Percentiles rank a stretch among this genome's conserved stretches.
Conservation (phyloP, 768 basidiomycete species). For the Termitomyces sp. region DNA sequence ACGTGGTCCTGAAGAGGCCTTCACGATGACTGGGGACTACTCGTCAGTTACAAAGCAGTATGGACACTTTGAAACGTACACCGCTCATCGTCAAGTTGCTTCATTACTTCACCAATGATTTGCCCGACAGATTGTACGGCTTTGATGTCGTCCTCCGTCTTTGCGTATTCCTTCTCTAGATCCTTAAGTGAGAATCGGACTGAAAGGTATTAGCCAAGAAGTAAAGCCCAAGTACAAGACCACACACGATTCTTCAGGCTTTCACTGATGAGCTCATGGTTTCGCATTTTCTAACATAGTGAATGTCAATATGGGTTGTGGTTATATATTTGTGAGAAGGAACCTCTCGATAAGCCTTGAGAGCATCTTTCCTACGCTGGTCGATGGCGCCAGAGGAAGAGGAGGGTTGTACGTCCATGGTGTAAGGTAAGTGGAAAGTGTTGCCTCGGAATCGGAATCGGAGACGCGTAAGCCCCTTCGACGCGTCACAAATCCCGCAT, state of each 20-base stretch:
- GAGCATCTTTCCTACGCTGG: constrained; percentile 66
- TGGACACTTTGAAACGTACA: constrained; percentile 50
- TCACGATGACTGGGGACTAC: constrained; percentile 78
- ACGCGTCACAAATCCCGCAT: not conserved
- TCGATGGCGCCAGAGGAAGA: constrained; percentile 64
- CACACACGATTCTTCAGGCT: constrained; percentile 85
- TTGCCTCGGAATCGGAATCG: not conserved
- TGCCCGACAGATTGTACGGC: constrained; percentile 98
- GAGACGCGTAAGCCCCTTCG: constrained; percentile 36
- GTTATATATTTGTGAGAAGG: constrained; percentile 3
- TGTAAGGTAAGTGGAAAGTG: constrained; percentile 12
- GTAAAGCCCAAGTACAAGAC: not conserved
- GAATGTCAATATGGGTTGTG: constrained; percentile 9
- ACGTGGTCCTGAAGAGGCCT: constrained; percentile 96
- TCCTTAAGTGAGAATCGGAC: constrained; percentile 91
- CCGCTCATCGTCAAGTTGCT: constrained; percentile 95
- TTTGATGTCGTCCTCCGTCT: constrained; percentile 99
- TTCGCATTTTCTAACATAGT: constrained; percentile 79
- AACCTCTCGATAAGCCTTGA: constrained; percentile 77
- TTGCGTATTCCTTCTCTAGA: constrained; percentile 83
- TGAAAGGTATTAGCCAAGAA: constrained; percentile 24
- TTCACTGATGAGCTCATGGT: constrained; percentile 84
- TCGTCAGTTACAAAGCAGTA: not conserved
- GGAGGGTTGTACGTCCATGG: constrained; percentile 45
- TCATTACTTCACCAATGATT: constrained; percentile 98